Base-by-base conservation (phyloP, 345 rosid genomes). In the Acer saccharum region DNA sequence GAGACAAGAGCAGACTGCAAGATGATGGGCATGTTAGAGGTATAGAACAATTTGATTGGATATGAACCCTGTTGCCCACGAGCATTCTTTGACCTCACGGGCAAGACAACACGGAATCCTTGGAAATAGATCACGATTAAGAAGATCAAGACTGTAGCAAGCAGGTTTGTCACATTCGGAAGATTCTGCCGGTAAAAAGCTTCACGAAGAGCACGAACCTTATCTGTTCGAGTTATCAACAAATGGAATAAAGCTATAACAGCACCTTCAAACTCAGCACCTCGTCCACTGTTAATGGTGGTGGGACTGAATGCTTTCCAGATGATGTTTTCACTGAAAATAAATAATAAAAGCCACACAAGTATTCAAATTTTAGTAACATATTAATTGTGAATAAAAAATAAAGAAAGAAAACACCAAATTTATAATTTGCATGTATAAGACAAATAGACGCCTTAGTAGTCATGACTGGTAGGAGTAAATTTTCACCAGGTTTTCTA, bases 221-320 rank as follows among this genome's bases (percentile, higher is more conserved):
- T 93, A 71, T 93, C 90, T 27, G 94, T 85, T 68, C 91, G 87
- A 1, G 97, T 93, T 72, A 93, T 93, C 76, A 93, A 81, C 76
- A 93, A 84, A 73, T 93, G 95, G 89, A 93, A 91, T 72, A 93
- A 73, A 61, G 97, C 97, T 75, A 93, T 93, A 62, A 93, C 95
- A 77, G 97, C 97, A 74, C 97, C 97, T 88, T 93, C 97, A 84
- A 93, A 93, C 79, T 93, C 95, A 77, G 95, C 97, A 65, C 97
- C 97, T 29, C 97, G 86, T 0, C 97, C 97, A 21, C 94, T 93
- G 85, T 93, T 93, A 54, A 93, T 90, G 60, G 97, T 93, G 1
- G 97, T 93, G 10, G 97, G 97, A 82, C 97, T 93, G 76, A 93
- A 93, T 32, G 95, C 97, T 73, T 89, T 93, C 97, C 95, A 93